Evolutionary conservation across 768 basidiomycete species (phyloP).

Genomic region (Sporobolomyces phaffii): DNA sequence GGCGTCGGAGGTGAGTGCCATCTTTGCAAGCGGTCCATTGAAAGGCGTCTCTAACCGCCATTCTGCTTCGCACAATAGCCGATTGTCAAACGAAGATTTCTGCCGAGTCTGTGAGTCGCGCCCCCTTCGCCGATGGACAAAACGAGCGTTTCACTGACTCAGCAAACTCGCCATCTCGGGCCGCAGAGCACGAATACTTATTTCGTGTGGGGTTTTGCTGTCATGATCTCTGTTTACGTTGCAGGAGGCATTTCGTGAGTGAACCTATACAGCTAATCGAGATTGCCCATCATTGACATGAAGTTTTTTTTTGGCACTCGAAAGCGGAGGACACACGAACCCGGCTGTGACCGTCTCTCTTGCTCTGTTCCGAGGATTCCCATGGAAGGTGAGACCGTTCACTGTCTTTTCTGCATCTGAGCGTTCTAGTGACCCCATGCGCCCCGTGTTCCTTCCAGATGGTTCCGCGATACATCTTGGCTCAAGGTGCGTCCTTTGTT

Average conservation of each 20-base stretch:
- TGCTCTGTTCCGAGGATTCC: constrained; percentile 34
- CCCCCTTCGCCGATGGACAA: not conserved
- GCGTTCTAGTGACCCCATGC: no score
- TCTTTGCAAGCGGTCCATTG: not conserved
- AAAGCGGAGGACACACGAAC: constrained; percentile 31
- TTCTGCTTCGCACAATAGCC: not conserved
- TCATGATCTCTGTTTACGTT: constrained; percentile 28
- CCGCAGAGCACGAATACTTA: constrained; percentile 9
- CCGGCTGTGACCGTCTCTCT: constrained; percentile 21
- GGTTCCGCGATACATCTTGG: constrained; percentile 33
- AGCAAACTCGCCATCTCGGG: not conserved
- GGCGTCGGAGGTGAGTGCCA: constrained; percentile 23
- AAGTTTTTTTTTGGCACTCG: not conserved
- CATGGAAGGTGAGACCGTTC: constrained; percentile 25
- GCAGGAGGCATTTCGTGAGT: constrained; percentile 33
- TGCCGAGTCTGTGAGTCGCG: not conserved
- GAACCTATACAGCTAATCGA: no score
- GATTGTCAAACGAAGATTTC: constrained; percentile 33
- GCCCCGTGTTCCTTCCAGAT: no score
- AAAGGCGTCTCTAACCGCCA: no score
- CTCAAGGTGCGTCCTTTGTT: constrained; percentile 1
- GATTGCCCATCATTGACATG: no score
- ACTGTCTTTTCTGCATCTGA: no score
- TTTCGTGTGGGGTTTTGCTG: constrained; percentile 28
- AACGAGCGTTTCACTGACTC: not conserved